These are phyloP conservation scores for Magnaporthales sp. DNA, from an alignment of 2,329 filamentous ascomycete species.

Conservation along the genomic window DNA sequence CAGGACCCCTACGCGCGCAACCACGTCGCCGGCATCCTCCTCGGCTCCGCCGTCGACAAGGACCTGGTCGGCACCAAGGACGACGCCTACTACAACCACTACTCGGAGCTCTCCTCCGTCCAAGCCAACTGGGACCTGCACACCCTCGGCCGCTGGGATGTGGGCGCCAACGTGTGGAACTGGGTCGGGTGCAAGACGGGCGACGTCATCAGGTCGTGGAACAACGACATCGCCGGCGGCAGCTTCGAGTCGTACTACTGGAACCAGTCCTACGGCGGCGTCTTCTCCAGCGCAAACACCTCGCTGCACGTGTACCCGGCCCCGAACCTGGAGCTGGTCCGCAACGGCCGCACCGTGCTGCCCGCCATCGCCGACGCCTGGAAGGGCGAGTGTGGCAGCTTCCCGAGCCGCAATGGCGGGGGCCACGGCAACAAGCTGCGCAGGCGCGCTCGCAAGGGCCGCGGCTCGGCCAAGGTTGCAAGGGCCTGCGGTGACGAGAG, in stretches of 20 bases:
- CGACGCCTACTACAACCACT: conserved; percentile 63
- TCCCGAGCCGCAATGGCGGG: neutral
- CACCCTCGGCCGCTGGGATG: conserved; percentile 64
- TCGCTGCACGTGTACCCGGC: conserved; percentile 15
- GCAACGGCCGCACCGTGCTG: conserved; percentile 15
- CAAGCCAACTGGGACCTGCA: conserved; percentile 62
- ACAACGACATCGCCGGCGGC: neutral
- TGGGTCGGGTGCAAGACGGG: conserved; percentile 53
- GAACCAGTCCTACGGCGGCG: conserved; percentile 21
- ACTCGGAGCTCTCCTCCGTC: conserved; percentile 58
- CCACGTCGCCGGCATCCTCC: conserved; percentile 59
- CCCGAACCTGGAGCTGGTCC: conserved; percentile 17
- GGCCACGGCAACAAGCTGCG: neutral
- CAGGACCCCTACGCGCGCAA: conserved; percentile 41
- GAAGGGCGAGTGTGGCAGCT: conserved; percentile 7
- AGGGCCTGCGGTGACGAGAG: neutral
- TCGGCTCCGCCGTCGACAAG: conserved; percentile 64
- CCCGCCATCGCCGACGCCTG: conserved; percentile 14
- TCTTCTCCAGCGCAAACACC: conserved; percentile 14
- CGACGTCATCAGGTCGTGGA: conserved; percentile 28
- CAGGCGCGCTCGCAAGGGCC: neutral
- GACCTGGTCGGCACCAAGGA: conserved; percentile 61
- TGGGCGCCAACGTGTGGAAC: conserved; percentile 61
- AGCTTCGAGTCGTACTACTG: conserved; percentile 12
- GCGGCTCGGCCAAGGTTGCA: neutral